Percentiles rank a stretch among this genome's conserved stretches.
phyloP scores from a whole-genome alignment of 1,284 basidiomycete genomes.

The Cryptococcus sp. region DNA sequence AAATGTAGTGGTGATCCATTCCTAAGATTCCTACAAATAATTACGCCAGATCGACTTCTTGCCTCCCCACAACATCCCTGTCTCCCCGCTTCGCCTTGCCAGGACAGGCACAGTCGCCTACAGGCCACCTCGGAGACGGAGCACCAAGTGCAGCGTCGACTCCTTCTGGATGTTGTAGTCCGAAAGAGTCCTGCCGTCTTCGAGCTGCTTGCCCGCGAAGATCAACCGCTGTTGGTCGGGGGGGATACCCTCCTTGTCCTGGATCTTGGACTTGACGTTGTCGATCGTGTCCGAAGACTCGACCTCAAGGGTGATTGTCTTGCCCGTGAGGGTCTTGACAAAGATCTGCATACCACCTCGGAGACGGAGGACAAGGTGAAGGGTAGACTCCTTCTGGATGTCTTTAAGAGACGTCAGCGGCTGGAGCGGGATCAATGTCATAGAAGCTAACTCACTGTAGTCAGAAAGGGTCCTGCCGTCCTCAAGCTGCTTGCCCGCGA shows the following conservation, averaged over 20 bases:
- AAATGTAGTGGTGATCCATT: too few species aligned
- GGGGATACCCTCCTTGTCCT: constrained; percentile 65
- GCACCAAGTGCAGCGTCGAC: constrained; percentile 91
- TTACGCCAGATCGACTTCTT: too few species aligned
- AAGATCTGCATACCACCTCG: constrained; percentile 94
- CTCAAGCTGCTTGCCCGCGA: constrained; percentile 50
- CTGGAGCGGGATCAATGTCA: constrained; percentile 54
- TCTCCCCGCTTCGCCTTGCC: too few species aligned
- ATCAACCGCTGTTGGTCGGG: constrained; percentile 69
- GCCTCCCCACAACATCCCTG: too few species aligned
- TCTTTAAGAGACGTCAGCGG: constrained; percentile 50
- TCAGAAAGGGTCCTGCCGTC: constrained; percentile 87
- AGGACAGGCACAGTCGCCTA: constrained; percentile 44
- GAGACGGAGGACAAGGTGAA: constrained; percentile 93
- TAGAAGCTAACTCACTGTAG: constrained; percentile 49
- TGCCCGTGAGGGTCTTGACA: constrained; percentile 69
- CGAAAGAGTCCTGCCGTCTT: constrained; percentile 80
- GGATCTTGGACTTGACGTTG: constrained; percentile 59
- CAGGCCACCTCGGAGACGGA: constrained; percentile 94
- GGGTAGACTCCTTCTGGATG: constrained; percentile 97
- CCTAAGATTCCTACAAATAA: too few species aligned
- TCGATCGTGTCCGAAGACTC: constrained; percentile 88
- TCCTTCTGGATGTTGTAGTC: constrained; percentile 96
- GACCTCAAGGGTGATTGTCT: constrained; percentile 89
- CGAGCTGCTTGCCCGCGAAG: constrained; percentile 32